These are phyloP conservation scores for Penicillium parvum DNA, from an alignment of 495 filamentous ascomycete genomes.

Conservation along the genomic window DNA sequence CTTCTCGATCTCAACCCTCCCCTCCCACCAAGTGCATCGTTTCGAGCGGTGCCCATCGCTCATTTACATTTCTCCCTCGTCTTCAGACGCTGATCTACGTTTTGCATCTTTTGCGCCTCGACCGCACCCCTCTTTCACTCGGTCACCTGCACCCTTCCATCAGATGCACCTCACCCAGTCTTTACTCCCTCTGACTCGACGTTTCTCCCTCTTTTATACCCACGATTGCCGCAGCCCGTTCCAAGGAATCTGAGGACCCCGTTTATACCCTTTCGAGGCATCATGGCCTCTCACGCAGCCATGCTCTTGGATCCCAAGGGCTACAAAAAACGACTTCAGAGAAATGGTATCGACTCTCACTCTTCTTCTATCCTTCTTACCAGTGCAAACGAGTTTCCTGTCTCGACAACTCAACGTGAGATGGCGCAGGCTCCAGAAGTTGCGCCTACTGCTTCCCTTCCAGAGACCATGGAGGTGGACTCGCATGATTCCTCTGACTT, in stretches of 20 bases:
- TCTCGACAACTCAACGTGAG: not conserved
- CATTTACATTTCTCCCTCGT: not conserved
- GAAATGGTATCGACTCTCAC: slow-evolving; percentile 31
- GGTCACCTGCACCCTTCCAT: slow-evolving; percentile 7
- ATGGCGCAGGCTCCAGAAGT: not conserved
- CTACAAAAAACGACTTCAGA: slow-evolving; percentile 30
- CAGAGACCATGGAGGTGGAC: slow-evolving; percentile 15
- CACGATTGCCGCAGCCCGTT: not conserved
- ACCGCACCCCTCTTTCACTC: slow-evolving; percentile 12
- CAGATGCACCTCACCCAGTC: slow-evolving; percentile 4
- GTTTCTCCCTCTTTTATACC: slow-evolving; percentile 4
- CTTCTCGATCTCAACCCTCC: slow-evolving; percentile 2
- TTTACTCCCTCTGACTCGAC: not conserved
- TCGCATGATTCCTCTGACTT: slow-evolving; percentile 17
- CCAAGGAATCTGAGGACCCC: not conserved
- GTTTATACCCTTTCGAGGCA: slow-evolving; percentile 2
- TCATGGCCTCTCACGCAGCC: slow-evolving; percentile 41
- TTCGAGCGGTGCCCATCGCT: not conserved
- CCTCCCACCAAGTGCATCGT: not conserved
- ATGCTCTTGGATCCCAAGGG: slow-evolving; percentile 42
- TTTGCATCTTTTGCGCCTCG: slow-evolving; percentile 9
- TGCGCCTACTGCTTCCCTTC: slow-evolving; percentile 7
- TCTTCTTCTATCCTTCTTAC: slow-evolving; percentile 2
- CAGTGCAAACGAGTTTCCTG: not conserved
- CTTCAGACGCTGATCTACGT: slow-evolving; percentile 15